Conservation (phyloP, 176 grass and related monocot species). For the Lolium multiflorum region DNA sequence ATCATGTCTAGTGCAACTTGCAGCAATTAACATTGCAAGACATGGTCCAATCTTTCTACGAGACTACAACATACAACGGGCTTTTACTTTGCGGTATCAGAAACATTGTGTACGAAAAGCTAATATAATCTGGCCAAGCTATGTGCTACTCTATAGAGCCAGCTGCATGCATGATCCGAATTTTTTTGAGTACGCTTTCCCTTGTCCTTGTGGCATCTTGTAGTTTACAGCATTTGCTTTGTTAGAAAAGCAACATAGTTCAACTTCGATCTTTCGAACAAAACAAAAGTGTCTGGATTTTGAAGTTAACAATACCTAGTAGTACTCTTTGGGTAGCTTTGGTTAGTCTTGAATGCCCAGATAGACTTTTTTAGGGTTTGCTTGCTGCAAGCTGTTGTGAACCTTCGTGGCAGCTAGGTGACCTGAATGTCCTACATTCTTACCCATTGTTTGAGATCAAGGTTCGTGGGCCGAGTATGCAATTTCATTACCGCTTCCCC, state of each 20-base stretch:
- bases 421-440: conserved; percentile 2
- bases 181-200: not conserved
- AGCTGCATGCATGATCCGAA: not conserved
- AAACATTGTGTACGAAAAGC: not conserved
- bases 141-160: not conserved
- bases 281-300: not conserved
- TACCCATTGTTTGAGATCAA: conserved; percentile 27
- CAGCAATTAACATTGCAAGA: not conserved
- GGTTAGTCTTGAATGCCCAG: conserved; percentile 43
- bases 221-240: conserved; percentile 20
- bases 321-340: conserved; percentile 26
- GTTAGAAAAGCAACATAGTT: conserved; percentile 30
- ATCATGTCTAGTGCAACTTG: not conserved
- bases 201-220: not conserved
- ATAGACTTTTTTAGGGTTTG: conserved; percentile 45
- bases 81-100: not conserved
- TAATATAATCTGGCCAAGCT: conserved; percentile 7
- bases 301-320: not conserved
- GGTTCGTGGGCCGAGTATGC: conserved; percentile 1
- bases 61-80: not conserved
- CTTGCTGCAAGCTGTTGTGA: conserved; percentile 54
- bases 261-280: conserved; percentile 28
- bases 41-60: not conserved
- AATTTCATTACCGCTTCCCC: conserved; percentile 2
- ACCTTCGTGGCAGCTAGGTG: conserved; percentile 20